phyloP scores from a whole-genome alignment of 192 early-diverging fungal genomes.

The Backusella circina region DNA sequence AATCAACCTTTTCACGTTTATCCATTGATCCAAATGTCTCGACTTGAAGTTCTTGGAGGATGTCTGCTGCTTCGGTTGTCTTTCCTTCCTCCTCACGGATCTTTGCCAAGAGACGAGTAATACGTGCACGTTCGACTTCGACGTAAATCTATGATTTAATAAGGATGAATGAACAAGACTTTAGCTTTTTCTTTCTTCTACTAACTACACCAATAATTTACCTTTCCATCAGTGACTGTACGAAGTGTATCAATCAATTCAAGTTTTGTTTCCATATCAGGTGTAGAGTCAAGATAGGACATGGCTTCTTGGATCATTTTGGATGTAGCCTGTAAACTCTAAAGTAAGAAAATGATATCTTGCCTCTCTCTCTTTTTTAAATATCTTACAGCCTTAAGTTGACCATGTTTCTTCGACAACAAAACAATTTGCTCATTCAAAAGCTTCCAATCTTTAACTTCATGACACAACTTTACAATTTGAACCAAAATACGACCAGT shows the following conservation, averaged over 20 bases:
- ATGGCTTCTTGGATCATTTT: slow-evolving; percentile 95
- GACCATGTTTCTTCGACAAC: slow-evolving; percentile 96
- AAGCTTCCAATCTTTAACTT: slow-evolving; percentile 79
- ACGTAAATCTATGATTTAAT: slow-evolving; percentile 78
- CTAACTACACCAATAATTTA: slow-evolving; percentile 25
- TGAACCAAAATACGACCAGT: slow-evolving; percentile 83
- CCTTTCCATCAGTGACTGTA: slow-evolving; percentile 96
- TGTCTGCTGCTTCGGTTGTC: slow-evolving; percentile 87
- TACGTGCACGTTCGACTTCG: slow-evolving; percentile 95
- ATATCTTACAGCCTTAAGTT: slow-evolving; percentile 73
- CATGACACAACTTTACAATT: slow-evolving; percentile 71
- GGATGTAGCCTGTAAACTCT: slow-evolving; percentile 71
- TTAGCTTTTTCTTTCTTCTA: too few relatives aligned
- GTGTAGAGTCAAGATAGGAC: slow-evolving; percentile 83
- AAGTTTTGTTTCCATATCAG: slow-evolving; percentile 76
- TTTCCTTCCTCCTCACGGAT: slow-evolving; percentile 92
- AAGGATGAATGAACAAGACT: neutral
- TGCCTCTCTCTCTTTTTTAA: neutral
- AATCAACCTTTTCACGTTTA: slow-evolving; percentile 97
- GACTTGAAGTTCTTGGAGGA: slow-evolving; percentile 95
- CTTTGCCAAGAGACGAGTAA: slow-evolving; percentile 85
- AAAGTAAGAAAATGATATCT: neutral
- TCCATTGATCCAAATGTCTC: slow-evolving; percentile 99
- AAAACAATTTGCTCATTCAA: slow-evolving; percentile 90
- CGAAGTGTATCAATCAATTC: slow-evolving; percentile 93